phyloP scores from a whole-genome alignment of 106 monocot genomes.

The Platanthera guangdongensis region DNA sequence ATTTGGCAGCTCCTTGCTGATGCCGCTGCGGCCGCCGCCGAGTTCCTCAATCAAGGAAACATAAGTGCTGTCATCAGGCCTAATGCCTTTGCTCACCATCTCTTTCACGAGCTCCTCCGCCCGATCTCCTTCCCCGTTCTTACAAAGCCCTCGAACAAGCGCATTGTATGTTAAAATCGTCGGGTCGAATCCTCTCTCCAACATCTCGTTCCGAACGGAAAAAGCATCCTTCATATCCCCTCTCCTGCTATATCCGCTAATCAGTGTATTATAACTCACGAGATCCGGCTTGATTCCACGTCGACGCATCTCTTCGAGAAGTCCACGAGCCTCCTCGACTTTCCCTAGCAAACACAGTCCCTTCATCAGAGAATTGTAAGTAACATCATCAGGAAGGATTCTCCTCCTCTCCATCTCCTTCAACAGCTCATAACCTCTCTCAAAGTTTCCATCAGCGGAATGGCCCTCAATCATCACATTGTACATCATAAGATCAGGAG shows the following conservation, averaged over 20 bases:
- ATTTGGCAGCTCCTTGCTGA: conserved; percentile 11
- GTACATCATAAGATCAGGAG: conserved; percentile 66
- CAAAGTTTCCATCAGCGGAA: conserved; percentile 38
- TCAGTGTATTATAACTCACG: conserved; percentile 82
- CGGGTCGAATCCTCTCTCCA: conserved; percentile 62
- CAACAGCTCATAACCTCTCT: conserved; percentile 53
- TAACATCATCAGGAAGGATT: conserved; percentile 71
- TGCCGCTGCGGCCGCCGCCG: background rate
- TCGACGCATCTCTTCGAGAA: conserved; percentile 66
- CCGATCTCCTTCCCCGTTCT: conserved; percentile 51
- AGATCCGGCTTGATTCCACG: conserved; percentile 68
- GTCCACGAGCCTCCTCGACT: conserved; percentile 47
- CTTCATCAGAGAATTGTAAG: conserved; percentile 76
- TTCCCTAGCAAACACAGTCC: conserved; percentile 73
- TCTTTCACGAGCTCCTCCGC: conserved; percentile 68
- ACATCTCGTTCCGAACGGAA: conserved; percentile 53
- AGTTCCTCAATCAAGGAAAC: conserved; percentile 53
- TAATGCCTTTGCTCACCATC: conserved; percentile 61
- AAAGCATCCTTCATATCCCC: conserved; percentile 64
- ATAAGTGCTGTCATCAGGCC: conserved; percentile 83
- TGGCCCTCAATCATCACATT: conserved; percentile 86
- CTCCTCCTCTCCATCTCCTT: conserved; percentile 57
- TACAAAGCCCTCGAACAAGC: conserved; percentile 61
- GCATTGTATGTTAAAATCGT: conserved; percentile 77
- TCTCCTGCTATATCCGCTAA: conserved; percentile 77